Percentiles rank a stretch among this genome's conserved stretches.
Evolutionary conservation across 257 asterid species (phyloP).

Genomic region (Rhazya stricta): DNA sequence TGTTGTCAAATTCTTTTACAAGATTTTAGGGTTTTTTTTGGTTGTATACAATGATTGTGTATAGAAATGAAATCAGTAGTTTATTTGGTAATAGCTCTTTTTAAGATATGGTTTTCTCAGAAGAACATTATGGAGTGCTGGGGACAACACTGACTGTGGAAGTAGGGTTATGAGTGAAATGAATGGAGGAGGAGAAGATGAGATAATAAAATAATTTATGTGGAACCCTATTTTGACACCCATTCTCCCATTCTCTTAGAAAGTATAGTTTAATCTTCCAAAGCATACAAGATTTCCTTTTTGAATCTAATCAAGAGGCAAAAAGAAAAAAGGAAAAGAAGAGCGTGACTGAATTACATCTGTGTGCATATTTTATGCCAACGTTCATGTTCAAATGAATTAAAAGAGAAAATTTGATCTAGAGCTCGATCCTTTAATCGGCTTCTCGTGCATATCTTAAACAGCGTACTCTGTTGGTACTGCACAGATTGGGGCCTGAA

Average conservation of each 20-base stretch:
- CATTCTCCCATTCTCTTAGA: neutral
- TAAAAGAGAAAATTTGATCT: no score
- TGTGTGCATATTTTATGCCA: no score
- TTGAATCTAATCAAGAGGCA: no score
- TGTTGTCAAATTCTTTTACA: no score
- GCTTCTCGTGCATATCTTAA: neutral
- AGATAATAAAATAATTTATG: neutral
- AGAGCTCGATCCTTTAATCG: neutral
- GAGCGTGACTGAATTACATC: no score
- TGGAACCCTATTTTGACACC: neutral
- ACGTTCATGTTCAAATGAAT: no score
- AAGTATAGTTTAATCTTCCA: no score
- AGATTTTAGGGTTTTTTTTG: neutral
- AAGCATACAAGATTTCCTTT: no score
- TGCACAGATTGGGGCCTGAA: conserved; percentile 4
- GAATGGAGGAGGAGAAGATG: neutral
- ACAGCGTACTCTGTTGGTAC: neutral
- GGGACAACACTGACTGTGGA: neutral
- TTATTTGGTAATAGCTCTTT: no score
- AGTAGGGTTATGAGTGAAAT: neutral
- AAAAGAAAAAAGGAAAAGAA: no score
- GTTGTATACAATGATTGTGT: neutral
- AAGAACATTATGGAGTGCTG: neutral
- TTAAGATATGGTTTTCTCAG: no score
- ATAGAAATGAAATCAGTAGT: neutral